A percentile compares a stretch with the other conserved stretches of the same genome.
Evolutionary conservation across 306 rosid genomes (phyloP).

Genomic region (Heteromeles arbutifolia): DNA sequence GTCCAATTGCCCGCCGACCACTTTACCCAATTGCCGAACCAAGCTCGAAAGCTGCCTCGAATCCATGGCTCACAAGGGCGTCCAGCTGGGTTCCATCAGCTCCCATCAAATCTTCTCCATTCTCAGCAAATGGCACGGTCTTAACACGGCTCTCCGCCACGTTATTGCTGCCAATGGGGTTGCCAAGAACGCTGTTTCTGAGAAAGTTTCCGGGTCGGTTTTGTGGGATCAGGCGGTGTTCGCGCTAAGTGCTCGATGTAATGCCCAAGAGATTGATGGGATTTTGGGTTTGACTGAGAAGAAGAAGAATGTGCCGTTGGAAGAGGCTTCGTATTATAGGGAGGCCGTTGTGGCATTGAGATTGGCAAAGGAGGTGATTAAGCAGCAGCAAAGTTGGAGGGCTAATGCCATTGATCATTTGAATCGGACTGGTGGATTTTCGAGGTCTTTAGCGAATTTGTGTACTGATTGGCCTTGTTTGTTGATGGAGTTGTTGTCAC

Average conservation of each 20-base stretch:
- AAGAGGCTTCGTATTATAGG: conserved; percentile 67
- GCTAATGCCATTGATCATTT: conserved; percentile 63
- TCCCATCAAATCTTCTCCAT: conserved; percentile 63
- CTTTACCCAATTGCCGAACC: conserved; percentile 46
- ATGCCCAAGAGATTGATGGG: conserved; percentile 47
- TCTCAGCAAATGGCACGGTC: conserved; percentile 64
- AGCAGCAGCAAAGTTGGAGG: conserved; percentile 61
- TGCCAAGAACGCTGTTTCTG: conserved; percentile 21
- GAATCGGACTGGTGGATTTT: conserved; percentile 49
- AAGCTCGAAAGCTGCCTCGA: conserved; percentile 69
- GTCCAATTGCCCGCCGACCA: conserved; percentile 55
- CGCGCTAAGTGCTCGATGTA: conserved; percentile 39
- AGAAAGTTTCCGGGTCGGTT: conserved; percentile 31
- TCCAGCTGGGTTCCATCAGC: conserved; percentile 54
- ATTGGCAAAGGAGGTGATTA: conserved; percentile 70
- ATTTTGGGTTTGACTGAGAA: conserved; percentile 41
- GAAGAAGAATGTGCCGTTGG: conserved; percentile 38
- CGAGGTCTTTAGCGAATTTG: conserved; percentile 66
- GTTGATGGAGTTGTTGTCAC: conserved; percentile 76
- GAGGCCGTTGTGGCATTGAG: conserved; percentile 66
- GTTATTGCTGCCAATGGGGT: conserved; percentile 24
- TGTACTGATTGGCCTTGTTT: conserved; percentile 91
- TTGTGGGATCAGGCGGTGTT: conserved; percentile 81
- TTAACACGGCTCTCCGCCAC: conserved; percentile 40
- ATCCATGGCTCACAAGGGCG: conserved; percentile 64